These are phyloP conservation scores for Paramyrothecium roridum DNA, from an alignment of 2,329 filamentous ascomycete species.

Conservation along the genomic window DNA sequence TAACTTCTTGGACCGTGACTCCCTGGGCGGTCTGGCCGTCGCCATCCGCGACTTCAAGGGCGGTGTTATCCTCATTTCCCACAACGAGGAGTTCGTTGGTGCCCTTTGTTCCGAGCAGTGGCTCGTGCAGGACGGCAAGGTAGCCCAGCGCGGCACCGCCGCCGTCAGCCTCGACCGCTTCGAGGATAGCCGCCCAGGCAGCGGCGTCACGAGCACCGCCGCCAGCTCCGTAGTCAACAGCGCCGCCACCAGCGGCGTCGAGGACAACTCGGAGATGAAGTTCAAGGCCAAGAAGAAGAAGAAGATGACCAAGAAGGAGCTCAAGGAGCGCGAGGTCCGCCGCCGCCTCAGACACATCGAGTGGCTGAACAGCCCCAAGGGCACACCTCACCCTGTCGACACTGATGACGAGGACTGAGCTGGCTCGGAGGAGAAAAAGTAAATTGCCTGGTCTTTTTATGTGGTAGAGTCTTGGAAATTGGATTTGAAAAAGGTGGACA, in stretches of 20 bases:
- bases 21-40: conserved; percentile 91
- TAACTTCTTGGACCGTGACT: conserved; percentile 98
- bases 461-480: neutral
- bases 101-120: conserved; percentile 95
- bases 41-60: conserved; percentile 98
- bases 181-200: conserved; percentile 72
- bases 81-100: conserved; percentile 98
- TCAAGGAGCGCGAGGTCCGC: conserved; percentile 89
- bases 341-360: conserved; percentile 82
- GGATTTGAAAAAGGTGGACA: neutral
- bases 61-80: conserved; percentile 98
- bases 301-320: conserved; percentile 96
- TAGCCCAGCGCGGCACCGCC: conserved; percentile 77
- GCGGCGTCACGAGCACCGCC: conserved; percentile 50
- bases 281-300: conserved; percentile 93
- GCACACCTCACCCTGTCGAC: conserved; percentile 72
- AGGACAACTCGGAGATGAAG: conserved; percentile 78
- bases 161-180: conserved; percentile 78
- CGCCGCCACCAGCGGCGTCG: conserved; percentile 65
- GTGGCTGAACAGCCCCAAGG: conserved; percentile 83
- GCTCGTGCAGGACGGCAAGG: conserved; percentile 84
- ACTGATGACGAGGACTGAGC: conserved; percentile 68
- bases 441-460: neutral
- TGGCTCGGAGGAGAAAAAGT: conserved; percentile 3
- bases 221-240: conserved; percentile 54